These are phyloP conservation scores for Lonicera japonica DNA, from an alignment of 129 eudicot genomes.

Conservation along the genomic window DNA sequence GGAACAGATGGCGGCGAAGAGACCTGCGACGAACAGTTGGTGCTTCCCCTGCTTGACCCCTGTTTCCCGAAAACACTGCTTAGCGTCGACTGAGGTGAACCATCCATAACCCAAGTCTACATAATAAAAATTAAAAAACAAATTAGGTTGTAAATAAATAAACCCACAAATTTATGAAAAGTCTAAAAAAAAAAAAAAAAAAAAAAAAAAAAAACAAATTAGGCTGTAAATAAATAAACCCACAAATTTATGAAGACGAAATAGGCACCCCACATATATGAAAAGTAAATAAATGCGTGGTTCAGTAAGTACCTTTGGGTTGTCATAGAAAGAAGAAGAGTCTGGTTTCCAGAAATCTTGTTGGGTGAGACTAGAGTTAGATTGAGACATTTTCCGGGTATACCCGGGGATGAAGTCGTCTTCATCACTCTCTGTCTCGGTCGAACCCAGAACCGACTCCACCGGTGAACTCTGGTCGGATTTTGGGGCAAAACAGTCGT, in stretches of 20 bases:
- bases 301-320: conserved; percentile 31
- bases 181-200: too few relatives aligned
- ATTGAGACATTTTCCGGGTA: conserved; percentile 24
- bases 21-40: conserved; percentile 42
- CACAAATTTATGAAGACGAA: too few relatives aligned
- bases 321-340: conserved; percentile 8
- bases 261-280: too few relatives aligned
- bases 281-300: too few relatives aligned
- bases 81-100: conserved; percentile 82
- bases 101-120: conserved; percentile 40
- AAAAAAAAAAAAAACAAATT: background rate
- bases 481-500: conserved; percentile 28
- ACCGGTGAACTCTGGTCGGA: conserved; percentile 71
- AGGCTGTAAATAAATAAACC: too few relatives aligned
- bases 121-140: background rate
- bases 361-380: conserved; percentile 23
- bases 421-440: conserved; percentile 81
- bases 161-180: too few relatives aligned
- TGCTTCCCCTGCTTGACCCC: conserved; percentile 66
- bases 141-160: background rate
- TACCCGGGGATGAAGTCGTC: conserved; percentile 50
- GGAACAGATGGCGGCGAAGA: conserved; percentile 21
- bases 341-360: conserved; percentile 31
- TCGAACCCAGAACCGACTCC: conserved; percentile 56
- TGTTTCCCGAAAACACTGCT: conserved; percentile 13